Evolutionary conservation across 2,329 filamentous ascomycete species (phyloP), one percentile per base, ranked within the genome.

Genomic region (Pestalotiopsis sp.): DNA sequence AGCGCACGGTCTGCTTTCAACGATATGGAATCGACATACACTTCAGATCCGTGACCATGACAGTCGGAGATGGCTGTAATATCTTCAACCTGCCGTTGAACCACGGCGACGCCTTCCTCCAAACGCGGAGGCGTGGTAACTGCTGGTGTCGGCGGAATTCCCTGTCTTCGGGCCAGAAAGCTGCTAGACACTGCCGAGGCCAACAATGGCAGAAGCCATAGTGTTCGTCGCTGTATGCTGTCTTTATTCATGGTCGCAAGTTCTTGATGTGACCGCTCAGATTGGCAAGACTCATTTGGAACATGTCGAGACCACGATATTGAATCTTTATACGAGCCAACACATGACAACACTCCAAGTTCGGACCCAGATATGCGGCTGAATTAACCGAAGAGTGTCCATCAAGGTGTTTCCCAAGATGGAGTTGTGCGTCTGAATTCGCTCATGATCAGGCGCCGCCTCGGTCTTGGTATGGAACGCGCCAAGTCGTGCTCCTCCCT

Each of bases 351-450:
- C 20, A 9, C 6, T 1, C 45, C 14, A n/a, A 9, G 23, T 5
- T 6, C n/a, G 20, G 45, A 52, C 4, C 45, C 3, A 23, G 14
- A n/a, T 0, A 52, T n/a, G 17, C 45, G 45, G 45, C 45, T 52
- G 20, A 52, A 12, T n/a, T 23, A 52, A 9, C 17, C 7, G 3
- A 23, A n/a, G 13, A 59, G 11, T 59, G 57, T 59, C 57, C 57
- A 59, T 59, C 57, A 59, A 59, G 57, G 57, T 59, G 57, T 59
- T 59, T 52, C 45, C 6, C 45, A 52, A 52, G 11, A n/a, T n/a
- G 45, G n/a, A n/a, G 45, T 23, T 52, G 11, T 52, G 20, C 45
- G 45, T n/a, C 45, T n/a, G 45, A 52, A n/a, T 52, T 9, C n/a
- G 45, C 45, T n/a, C 45, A 52, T 23, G 17, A 3, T 23, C 45